Conservation (phyloP, 1,139 yeast species). For the Suhomyces terraborum region DNA sequence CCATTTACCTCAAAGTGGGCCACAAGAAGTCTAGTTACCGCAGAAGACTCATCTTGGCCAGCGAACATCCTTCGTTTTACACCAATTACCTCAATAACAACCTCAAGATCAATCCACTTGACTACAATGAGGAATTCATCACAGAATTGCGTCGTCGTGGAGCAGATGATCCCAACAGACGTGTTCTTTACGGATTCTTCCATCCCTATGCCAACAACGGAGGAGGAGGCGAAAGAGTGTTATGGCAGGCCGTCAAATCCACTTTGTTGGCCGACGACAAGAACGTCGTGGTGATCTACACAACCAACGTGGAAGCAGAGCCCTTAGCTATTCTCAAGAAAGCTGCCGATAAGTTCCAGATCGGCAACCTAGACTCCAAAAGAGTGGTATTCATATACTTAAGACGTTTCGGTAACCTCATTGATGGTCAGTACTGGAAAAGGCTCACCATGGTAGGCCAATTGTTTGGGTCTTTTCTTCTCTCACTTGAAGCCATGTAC, state of each 20-base stretch:
- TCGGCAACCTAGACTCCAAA: slow-evolving; percentile 45
- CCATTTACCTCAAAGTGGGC: slow-evolving; percentile 41
- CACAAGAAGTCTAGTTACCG: slow-evolving; percentile 48
- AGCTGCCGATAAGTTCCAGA: slow-evolving; percentile 66
- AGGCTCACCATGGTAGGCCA: slow-evolving; percentile 84
- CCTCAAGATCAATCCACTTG: slow-evolving; percentile 37
- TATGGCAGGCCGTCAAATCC: slow-evolving; percentile 89
- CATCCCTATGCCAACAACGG: slow-evolving; percentile 97
- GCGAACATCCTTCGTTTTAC: slow-evolving; percentile 50
- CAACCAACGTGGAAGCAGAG: slow-evolving; percentile 61
- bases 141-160: slow-evolving; percentile 37
- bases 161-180: slow-evolving; percentile 42
- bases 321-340: slow-evolving; percentile 57
- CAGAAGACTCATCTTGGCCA: slow-evolving; percentile 55
- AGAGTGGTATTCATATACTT: slow-evolving; percentile 76
- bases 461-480: slow-evolving; percentile 71
- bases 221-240: slow-evolving; percentile 96
- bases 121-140: slow-evolving; percentile 31
- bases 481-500: slow-evolving; percentile 71
- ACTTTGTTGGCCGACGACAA: slow-evolving; percentile 55
- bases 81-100: slow-evolving; percentile 46
- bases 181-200: slow-evolving; percentile 73
- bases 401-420: slow-evolving; percentile 54
- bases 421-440: slow-evolving; percentile 77
- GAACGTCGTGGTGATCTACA: slow-evolving; percentile 73